Evolutionary conservation across 2,329 filamentous ascomycete genomes (phyloP), one percentile per base, ranked within the genome.

Genomic region (Coniella lustricola): DNA sequence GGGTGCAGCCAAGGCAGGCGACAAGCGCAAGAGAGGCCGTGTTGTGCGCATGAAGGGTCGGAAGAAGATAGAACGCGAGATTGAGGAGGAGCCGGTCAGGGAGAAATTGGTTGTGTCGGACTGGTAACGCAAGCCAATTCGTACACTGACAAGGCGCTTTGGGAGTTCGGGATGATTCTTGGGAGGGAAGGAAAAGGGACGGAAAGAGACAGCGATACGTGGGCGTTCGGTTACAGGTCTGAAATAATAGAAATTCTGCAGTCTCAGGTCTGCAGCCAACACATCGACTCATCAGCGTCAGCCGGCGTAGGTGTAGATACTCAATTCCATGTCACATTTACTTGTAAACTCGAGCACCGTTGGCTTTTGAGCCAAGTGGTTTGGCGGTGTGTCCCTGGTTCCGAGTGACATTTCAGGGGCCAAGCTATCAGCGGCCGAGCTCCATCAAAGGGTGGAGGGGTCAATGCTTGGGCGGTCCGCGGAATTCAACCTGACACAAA

Each of bases 1-100:
- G 55, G 75, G 79, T 59, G 80, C 81, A 68, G 75, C 75, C 59
- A 70, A 71, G 67, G 72, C 67, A 3, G 81, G 71, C 66, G 82
- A 67, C 51, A 78, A 77, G 67, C 67, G 74, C 58, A 76, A 77
- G 70, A 71, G 73, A 51, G 73, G 68, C 52, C 63, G 64, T 22
- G 73, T 67, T 35, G 65, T 70, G 56, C 74, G 73, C 64, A 67
- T 71, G 62, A 69, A 68, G 59, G 67, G 69, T 57, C 65, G 81
- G 75, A 75, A 81, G 66, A 77, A 89, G 69, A 88, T 88, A 65
- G 85, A 91, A 68, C 85, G 87, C 63, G 85, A 90, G 67, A 79
- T 84, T 50, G 85, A 88, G 66, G 73, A 74, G 47, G 79, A 79
- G 59, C 74, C 71, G 39, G 70, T 72, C 55, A 72, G 76, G 57